A percentile compares a stretch with the other conserved stretches of the same genome.
Conservation (phyloP, 768 basidiomycete species). For the Glaciozyma martinii region DNA sequence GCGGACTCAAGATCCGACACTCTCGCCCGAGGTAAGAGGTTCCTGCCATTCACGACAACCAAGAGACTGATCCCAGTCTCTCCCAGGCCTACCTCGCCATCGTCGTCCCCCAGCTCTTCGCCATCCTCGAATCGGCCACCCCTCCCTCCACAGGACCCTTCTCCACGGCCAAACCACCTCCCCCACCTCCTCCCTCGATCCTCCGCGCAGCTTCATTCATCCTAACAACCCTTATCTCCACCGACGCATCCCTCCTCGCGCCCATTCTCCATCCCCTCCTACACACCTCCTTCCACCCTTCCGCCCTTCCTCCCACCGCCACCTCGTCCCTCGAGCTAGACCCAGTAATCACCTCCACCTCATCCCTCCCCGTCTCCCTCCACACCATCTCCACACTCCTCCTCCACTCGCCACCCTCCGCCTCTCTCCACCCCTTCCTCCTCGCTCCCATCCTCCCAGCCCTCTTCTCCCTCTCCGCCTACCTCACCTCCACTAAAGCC, state of each 20-base stretch:
- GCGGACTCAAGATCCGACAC: conserved; percentile 52
- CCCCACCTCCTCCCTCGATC: background rate
- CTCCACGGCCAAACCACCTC: conserved; percentile 2
- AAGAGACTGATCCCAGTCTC: background rate
- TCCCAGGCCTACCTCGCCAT: conserved; percentile 54
- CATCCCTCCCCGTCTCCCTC: no score
- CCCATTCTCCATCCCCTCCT: background rate
- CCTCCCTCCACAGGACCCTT: background rate
- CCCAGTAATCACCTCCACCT: background rate
- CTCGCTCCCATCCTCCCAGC: conserved; percentile 46
- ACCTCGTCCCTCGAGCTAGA: background rate
- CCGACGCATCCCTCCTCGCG: conserved; percentile 1
- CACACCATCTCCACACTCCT: no score
- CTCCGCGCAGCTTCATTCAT: background rate
- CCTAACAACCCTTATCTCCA: background rate
- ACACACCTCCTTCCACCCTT: conserved; percentile 5
- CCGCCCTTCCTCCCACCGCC: conserved; percentile 9
- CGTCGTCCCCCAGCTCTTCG: conserved; percentile 17
- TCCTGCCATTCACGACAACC: background rate
- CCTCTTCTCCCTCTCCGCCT: conserved; percentile 47
- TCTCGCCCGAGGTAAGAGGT: conserved; percentile 32
- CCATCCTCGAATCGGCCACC: background rate
- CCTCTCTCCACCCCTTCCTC: background rate
- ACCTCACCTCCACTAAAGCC: conserved; percentile 34
- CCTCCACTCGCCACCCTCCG: background rate